These are phyloP conservation scores for Sungouiozyma ichnusensis DNA, from an alignment of 805 yeast species.

Conservation along the genomic window DNA sequence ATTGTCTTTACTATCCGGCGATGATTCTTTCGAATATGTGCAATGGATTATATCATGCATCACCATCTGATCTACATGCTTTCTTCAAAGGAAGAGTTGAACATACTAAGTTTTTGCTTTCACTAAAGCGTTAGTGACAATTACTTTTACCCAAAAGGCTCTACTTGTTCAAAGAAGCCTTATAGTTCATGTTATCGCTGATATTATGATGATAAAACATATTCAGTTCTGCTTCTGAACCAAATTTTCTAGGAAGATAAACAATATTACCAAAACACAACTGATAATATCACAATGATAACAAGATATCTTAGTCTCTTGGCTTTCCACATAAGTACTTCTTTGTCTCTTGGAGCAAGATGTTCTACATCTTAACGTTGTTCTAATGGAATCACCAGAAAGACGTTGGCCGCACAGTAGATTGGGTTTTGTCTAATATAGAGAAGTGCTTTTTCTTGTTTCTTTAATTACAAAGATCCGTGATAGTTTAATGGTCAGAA, in stretches of 20 bases:
- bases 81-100: not conserved
- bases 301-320: no score
- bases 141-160: not conserved
- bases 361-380: no score
- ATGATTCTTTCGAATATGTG: slow-evolving; percentile 44
- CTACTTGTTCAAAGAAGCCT: not conserved
- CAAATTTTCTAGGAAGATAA: slow-evolving; percentile 54
- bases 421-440: no score
- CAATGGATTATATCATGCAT: slow-evolving; percentile 86
- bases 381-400: no score
- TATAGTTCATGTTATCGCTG: slow-evolving; percentile 2
- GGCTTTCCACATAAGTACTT: no score
- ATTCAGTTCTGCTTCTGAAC: slow-evolving; percentile 98
- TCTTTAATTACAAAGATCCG: not conserved
- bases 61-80: slow-evolving; percentile 71
- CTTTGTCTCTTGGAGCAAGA: no score
- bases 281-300: not conserved
- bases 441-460: no score
- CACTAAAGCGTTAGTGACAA: not conserved
- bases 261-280: slow-evolving; percentile 50
- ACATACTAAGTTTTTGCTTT: not conserved
- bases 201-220: slow-evolving; percentile 24
- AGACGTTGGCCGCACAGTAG: no score
- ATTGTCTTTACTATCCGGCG: slow-evolving; percentile 30
- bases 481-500: not conserved